Evolutionary conservation across 129 eudicot genomes (phyloP), one percentile per base, ranked within the genome.

Genomic region (Chrysanthemum seticuspe): DNA sequence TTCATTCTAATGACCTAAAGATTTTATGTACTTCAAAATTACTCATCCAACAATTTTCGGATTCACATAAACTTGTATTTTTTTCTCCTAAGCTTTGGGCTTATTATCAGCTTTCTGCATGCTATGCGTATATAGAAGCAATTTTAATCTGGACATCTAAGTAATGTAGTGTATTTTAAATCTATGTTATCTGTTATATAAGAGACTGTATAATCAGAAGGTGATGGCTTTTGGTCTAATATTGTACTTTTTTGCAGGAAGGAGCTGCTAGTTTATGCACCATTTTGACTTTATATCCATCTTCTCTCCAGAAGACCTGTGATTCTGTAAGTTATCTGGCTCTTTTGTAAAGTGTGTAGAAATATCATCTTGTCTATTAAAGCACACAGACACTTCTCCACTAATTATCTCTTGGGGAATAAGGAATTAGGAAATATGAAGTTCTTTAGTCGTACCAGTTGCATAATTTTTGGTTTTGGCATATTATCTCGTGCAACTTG

Each of bases 261-360:
- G 97, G 78, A 75, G 93, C 96, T 45, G 71, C 85, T 71, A 58
- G 65, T 66, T 78, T 94, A 49, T 83, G 80, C 87, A 83, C 88
- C 63, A 55, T 94, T 68, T 71, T 83, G 55, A 77, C 61, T 75
- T 73, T 67, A 54, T 94, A 84, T 63, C 98, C 97, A 65, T 79
- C 87, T 78, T 83, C 98, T 68, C 74, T 90, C 55, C 85, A 82
- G 57, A 90, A 91, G 54, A 81, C 83, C 76, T 80, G 79, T 74
- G 91, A 94, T 21, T 84, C 79, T 71, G 98, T 94, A 86, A 86
- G 97, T 75, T 68, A 40, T 47, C 15, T 45, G 54, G 21, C 68
- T 65, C 27, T 49, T 71, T 58, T 60, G 61, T 14, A 31, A 54
- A 19, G 72, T 75, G 66, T 40, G 73, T 15, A 23, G 50, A 47